Conservation (phyloP, 129 eudicot species). For the carrot (Daucus carota) region DNA sequence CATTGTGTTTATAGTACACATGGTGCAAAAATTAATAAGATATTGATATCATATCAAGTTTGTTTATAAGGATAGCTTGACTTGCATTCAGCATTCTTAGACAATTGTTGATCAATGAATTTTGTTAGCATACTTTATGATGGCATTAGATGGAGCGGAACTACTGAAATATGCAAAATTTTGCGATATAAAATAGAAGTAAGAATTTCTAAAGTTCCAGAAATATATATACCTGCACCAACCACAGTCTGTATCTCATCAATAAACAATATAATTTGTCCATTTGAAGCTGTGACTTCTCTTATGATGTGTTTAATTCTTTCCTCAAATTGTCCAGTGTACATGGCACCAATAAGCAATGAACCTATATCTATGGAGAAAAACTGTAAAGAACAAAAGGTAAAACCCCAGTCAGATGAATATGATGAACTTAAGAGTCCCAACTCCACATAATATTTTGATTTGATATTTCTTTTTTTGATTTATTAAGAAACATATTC, state of each 20-base stretch:
- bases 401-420: not conserved
- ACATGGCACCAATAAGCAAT: conserved; percentile 92
- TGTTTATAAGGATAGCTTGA: not conserved
- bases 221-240: conserved; percentile 67
- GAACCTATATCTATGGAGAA: conserved; percentile 92
- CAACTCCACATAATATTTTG: not conserved
- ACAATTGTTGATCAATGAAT: not conserved
- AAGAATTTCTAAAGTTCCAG: not conserved
- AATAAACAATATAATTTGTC: conserved; percentile 81
- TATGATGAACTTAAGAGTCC: not conserved
- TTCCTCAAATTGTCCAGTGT: conserved; percentile 89
- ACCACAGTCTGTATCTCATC: conserved; percentile 96
- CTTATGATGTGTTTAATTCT: conserved; percentile 83
- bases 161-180: not conserved
- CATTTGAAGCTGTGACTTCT: conserved; percentile 88
- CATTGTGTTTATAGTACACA: not conserved
- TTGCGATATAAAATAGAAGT: not conserved
- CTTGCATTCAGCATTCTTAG: not conserved
- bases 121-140: not conserved
- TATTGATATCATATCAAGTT: not conserved
- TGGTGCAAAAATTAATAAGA: not conserved
- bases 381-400: conserved; percentile 33
- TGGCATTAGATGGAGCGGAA: not conserved
- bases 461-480: not conserved
- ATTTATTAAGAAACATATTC: not conserved